Evolutionary conservation across 129 eudicot species (phyloP).

Genomic region (Tanacetum coccineum): DNA sequence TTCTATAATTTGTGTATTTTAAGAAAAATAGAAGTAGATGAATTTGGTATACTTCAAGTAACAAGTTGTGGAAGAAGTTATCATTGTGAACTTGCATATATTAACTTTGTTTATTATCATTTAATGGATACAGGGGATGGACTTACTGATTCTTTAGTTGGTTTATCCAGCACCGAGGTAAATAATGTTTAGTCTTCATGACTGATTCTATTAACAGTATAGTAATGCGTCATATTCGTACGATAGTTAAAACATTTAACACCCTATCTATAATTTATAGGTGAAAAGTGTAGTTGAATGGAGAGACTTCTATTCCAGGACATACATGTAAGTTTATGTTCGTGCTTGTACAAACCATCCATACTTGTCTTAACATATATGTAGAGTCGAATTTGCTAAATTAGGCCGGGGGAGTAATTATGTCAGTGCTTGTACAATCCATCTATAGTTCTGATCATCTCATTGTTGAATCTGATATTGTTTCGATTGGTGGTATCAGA

Average conservation of each 20-base stretch:
- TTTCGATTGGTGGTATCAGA: too few relatives aligned
- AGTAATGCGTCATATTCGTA: conserved; percentile 12
- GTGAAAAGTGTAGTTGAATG: conserved; percentile 88
- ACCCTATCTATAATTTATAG: conserved; percentile 27
- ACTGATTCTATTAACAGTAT: background rate
- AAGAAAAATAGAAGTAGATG: background rate
- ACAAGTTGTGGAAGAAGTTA: conserved; percentile 8
- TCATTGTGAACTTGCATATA: conserved; percentile 5
- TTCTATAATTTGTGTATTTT: background rate
- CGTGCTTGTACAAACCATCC: background rate
- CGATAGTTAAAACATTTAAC: background rate
- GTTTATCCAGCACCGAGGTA: conserved; percentile 77
- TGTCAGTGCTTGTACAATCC: too few relatives aligned
- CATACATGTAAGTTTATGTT: conserved; percentile 73
- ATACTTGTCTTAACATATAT: too few relatives aligned
- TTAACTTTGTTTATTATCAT: conserved; percentile 7
- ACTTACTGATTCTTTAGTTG: conserved; percentile 68
- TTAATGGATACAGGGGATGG: conserved; percentile 70
- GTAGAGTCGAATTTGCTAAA: too few relatives aligned
- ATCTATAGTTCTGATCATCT: too few relatives aligned
- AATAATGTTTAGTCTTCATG: conserved; percentile 2
- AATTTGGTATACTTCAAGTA: conserved; percentile 2
- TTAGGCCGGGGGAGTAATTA: too few relatives aligned
- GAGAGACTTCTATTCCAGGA: conserved; percentile 76
- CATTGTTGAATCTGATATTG: too few relatives aligned